These are phyloP conservation scores for Hemileccinum rubropunctum DNA, from an alignment of 768 basidiomycete species.

Conservation along the genomic window DNA sequence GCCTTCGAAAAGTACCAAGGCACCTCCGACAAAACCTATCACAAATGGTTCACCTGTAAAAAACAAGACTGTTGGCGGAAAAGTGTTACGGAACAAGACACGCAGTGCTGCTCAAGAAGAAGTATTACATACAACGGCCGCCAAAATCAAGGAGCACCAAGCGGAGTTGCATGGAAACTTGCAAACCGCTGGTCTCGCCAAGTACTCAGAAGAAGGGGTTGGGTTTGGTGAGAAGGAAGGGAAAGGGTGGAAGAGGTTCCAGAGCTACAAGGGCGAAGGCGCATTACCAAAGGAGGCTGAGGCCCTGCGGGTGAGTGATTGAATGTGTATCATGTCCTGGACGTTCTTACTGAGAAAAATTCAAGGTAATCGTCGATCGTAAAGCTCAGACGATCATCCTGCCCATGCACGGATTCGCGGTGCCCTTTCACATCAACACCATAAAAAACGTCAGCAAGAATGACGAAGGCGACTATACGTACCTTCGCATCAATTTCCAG, in stretches of 20 bases:
- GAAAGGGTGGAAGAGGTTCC: slow-evolving; percentile 93
- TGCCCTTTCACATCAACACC: slow-evolving; percentile 97
- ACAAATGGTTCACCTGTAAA: slow-evolving; percentile 68
- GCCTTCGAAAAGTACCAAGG: slow-evolving; percentile 53
- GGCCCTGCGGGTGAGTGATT: slow-evolving; percentile 61
- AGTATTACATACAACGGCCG: slow-evolving; percentile 69
- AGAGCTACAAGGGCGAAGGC: slow-evolving; percentile 94
- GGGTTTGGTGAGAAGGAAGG: slow-evolving; percentile 78
- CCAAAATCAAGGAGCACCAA: slow-evolving; percentile 88
- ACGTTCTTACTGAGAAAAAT: slow-evolving; percentile 8
- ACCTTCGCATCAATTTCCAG: slow-evolving; percentile 96
- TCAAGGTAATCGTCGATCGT: slow-evolving; percentile 86
- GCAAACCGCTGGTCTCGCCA: slow-evolving; percentile 77
- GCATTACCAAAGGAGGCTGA: slow-evolving; percentile 86
- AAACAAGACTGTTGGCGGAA: slow-evolving; percentile 74
- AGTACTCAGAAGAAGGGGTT: slow-evolving; percentile 79
- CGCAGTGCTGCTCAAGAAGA: slow-evolving; percentile 86
- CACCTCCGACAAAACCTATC: slow-evolving; percentile 47
- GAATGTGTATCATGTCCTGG: background rate
- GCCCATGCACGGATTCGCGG: slow-evolving; percentile 92
- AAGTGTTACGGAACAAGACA: slow-evolving; percentile 88
- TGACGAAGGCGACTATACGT: slow-evolving; percentile 93
- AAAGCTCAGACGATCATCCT: slow-evolving; percentile 87
- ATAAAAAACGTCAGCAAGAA: slow-evolving; percentile 98
- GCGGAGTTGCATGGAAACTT: slow-evolving; percentile 71